Evolutionary conservation across 116 monocot genomes (phyloP), one percentile per base, ranked within the genome.

Genomic region (Cymodocea nodosa): DNA sequence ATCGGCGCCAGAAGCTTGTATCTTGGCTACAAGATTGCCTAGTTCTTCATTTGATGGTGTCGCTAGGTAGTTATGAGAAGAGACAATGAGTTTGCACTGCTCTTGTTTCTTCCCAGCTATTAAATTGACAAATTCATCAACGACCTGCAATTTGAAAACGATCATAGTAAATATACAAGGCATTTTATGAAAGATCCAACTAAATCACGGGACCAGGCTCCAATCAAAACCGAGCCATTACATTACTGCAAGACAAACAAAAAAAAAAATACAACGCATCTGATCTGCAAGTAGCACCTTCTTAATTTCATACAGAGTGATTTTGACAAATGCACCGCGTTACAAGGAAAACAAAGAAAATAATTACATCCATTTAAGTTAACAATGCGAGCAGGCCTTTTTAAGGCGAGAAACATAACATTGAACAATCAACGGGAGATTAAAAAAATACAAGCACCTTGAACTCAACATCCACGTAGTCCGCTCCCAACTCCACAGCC

Each of bases 401-500:
- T 64, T 44, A 37, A 48, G 16, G 44, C 18, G 11, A 49, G 4
- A 0, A 11, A 66, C 24, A 51, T 23, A 4, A 15, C 25, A 30
- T 4, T 6, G 17, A 52, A 30, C 10, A 4, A 34, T 51, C 11
- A 25, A 4, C 44, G 9, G 0, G 44, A 0, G 11, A 44, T 44
- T 44, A 44, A 44, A 44, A n/a, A 1, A 6, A 44, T 6, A 44
- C 44, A 44, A 44, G 6, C 67, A 91, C 97, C 91, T 98, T 79
- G 49, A 98, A 80, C 59, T 98, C 97, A 67, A 98, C 74, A 63
- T 98, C 97, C 44, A 98, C 85, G 62, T 84, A 98, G 63, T 98
- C 97, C 44, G 89, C 92, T 54, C 97, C 89, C 65, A 98, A 53
- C 64, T 88, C 84, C 80, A 98, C 84, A 57, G 97, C 97, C 30